Evolutionary conservation across 1,139 yeast genomes (phyloP).

Genomic region (Pichia sp.): DNA sequence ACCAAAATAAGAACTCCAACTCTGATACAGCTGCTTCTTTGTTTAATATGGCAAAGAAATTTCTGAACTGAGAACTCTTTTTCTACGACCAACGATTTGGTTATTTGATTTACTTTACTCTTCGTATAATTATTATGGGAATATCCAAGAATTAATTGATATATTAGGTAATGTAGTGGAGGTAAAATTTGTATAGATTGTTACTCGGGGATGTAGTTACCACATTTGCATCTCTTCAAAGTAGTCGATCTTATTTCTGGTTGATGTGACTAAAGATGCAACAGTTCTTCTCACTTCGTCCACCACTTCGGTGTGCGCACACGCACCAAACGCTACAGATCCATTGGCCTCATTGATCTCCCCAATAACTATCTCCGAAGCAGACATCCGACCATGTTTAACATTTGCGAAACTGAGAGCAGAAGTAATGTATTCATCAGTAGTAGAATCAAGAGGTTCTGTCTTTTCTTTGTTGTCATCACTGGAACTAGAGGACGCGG

Average conservation of each 20-base stretch:
- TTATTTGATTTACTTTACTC: not conserved
- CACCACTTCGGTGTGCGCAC: constrained; percentile 44
- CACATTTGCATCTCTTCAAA: constrained; percentile 28
- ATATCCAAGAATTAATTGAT: too few relatives aligned
- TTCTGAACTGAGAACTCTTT: constrained; percentile 1
- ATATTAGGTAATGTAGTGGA: not conserved
- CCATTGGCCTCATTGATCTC: constrained; percentile 34
- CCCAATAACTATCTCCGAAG: constrained; percentile 31
- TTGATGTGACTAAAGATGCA: constrained; percentile 11
- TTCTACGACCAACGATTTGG: not conserved
- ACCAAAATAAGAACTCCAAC: too few relatives aligned
- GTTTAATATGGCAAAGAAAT: constrained; percentile 10
- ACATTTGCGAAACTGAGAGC: constrained; percentile 33
- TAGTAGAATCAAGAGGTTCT: not conserved
- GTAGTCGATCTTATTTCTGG: constrained; percentile 20
- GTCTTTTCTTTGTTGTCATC: constrained; percentile 9
- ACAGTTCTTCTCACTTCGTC: constrained; percentile 40
- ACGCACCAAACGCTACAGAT: constrained; percentile 39
- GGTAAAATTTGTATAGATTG: not conserved
- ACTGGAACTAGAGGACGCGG: constrained; percentile 7
- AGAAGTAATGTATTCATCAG: constrained; percentile 1
- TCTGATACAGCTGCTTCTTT: too few relatives aligned
- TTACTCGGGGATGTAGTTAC: constrained; percentile 11
- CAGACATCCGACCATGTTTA: constrained; percentile 40
- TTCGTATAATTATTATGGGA: not conserved